Evolutionary conservation across 2,329 filamentous ascomycete species (phyloP), one percentile per base, ranked within the genome.

Genomic region (Endoconidiophora polonica): DNA sequence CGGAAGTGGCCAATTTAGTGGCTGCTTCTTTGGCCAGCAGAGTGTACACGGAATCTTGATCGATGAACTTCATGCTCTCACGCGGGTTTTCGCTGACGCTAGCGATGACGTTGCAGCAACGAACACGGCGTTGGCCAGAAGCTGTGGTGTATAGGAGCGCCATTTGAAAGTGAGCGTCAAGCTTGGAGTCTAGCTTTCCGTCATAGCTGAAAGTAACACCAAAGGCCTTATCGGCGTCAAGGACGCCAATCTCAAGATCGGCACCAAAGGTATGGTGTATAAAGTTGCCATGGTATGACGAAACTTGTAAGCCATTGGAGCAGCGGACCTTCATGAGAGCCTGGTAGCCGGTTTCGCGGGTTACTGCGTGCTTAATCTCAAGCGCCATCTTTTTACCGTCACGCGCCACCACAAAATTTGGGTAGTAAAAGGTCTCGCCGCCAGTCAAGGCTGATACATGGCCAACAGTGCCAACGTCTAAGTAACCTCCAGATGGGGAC

Each of bases 301-400:
- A 79, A 14, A 98, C 83, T 62, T 98, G 91, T 48, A 98, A 71
- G 16, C 91, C 91, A 59, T 94, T 98, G 16, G 88, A 95, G 68
- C 91, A 98, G 55, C 91, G 83, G 52, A 98, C 90, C 70, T 98
- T 98, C 86, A 98, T 93, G 58, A 98, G 70, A 18, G 87, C 87
- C 65, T 95, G 90, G 68, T 86, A 96, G 20, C 91, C 91, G 44
- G 90, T 94, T 63, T 95, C 88, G 55, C 91, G 76, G 2, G 80
- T 87, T 26, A 95, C 78, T 0, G 85, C 79, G 60, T 95, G 90
- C 57, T 80, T 77, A 56, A 98, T 79, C 66, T 98, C 91, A 44
- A 82, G 76, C 2, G 81, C 82, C 38, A 98, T 68, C 67, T 90
- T 93, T 50, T 85, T 72, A 41, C 81, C 79, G 63, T 98, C 91